phyloP scores from a whole-genome alignment of 108 stramenopile species.

The Aureococcus anophagefferens region DNA sequence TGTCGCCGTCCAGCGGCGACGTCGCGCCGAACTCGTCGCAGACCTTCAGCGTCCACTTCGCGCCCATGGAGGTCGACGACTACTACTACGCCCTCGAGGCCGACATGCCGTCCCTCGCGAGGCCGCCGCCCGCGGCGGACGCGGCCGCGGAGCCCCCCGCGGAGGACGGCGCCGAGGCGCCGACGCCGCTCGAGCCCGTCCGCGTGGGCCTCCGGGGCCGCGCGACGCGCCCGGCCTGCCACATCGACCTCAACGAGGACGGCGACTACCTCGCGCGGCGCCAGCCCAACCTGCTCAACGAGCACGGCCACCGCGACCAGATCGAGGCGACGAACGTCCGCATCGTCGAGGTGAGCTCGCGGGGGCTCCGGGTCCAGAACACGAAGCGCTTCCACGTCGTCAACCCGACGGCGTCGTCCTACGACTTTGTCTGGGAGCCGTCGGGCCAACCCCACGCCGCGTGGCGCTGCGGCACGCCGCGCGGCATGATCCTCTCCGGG shows the following conservation, averaged over 20 bases:
- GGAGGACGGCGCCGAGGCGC: slow-evolving; percentile 6
- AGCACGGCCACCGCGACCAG: slow-evolving; percentile 25
- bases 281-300: slow-evolving; percentile 28
- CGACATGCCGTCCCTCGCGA: slow-evolving; percentile 22
- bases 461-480: slow-evolving; percentile 39
- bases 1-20: slow-evolving; percentile 31
- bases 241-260: slow-evolving; percentile 39
- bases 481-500: slow-evolving; percentile 45
- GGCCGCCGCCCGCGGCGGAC: no score
- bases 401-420: slow-evolving; percentile 41
- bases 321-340: slow-evolving; percentile 37
- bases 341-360: slow-evolving; percentile 37
- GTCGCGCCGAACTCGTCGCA: slow-evolving; percentile 26
- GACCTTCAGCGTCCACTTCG: slow-evolving; percentile 35
- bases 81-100: slow-evolving; percentile 25
- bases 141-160: neutral
- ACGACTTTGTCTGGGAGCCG: slow-evolving; percentile 49
- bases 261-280: slow-evolving; percentile 40
- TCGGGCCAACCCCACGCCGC: slow-evolving; percentile 28
- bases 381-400: slow-evolving; percentile 40
- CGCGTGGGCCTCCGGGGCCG: slow-evolving; percentile 22
- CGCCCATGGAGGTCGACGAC: slow-evolving; percentile 48
- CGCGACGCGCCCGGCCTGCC: slow-evolving; percentile 41
- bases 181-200: slow-evolving; percentile 4
- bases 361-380: slow-evolving; percentile 43